Evolutionary conservation across 2,329 filamentous ascomycete genomes (phyloP), one percentile per base, ranked within the genome.

Genomic region (Aspergillus viridinutans): DNA sequence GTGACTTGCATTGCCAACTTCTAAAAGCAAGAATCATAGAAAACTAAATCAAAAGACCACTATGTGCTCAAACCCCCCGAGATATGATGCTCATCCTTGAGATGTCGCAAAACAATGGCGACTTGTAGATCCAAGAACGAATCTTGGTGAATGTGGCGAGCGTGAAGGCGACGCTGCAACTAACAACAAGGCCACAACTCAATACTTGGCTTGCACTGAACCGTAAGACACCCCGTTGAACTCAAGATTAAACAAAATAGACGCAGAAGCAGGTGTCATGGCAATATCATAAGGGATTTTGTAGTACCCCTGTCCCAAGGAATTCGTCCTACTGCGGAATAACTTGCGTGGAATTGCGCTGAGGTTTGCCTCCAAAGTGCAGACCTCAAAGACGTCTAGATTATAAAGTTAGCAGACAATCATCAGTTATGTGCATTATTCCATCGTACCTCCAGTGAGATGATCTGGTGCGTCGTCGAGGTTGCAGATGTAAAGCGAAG

Each of bases 141-240:
- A 21, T 43, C n/a, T 10, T 2, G 2, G 14, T 2, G 12, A 35
- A 35, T 35, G 14, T 35, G 12, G 12, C 32, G 32, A 35, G 14
- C 32, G 6, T 14, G 12, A 35, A 17, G 12, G 32, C 32, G 14
- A 17, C 32, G 12, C 2, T 35, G 32, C 12, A 3, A 2, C 14
- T 5, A 17, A 35, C 14, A 17, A 14, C 14, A 17, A 17, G 32
- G 14, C 12, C 32, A 35, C 32, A 17, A 1, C 32, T 64, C 20
- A 66, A 40, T 67, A 69, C 20, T 59, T 55, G 8, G 63, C 56
- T 25, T 53, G 56, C 1, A 68, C 64, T 5, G 52, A 64, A 2
- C 67, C 66, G 23, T 68, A 69, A 1, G 61, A 61, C 2, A 63
- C 57, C 0, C 62, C 63, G 20, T 70, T 66, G 25, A 70, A 67